Evolutionary conservation across 2,329 filamentous ascomycete genomes (phyloP), one percentile per base, ranked within the genome.

Genomic region (Fusarium falciforme): DNA sequence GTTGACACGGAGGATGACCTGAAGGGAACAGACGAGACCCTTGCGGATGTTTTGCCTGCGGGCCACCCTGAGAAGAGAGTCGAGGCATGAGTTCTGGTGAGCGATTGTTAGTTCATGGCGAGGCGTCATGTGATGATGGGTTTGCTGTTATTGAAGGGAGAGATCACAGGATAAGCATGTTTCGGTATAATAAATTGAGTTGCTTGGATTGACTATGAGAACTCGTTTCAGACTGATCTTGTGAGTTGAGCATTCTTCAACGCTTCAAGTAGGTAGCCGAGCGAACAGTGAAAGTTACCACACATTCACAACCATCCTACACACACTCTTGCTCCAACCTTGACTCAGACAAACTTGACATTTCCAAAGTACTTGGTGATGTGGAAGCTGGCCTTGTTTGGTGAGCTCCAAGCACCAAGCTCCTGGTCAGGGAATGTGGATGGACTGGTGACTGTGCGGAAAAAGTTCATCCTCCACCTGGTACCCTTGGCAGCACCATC

Each of bases 1-100:
- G 90, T 94, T n/a, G 82, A 89, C 1, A 78, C 97, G 6, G 94
- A 96, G 82, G 92, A 95, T 63, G 95, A 98, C 82, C 85, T 98
- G 60, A 91, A 91, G 80, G 95, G 94, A 82, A 94, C 93, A 22
- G 95, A 97, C 79, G 94, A 96, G 88, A 96, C 93, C 0, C 79
- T 92, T 17, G 90, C 89, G 29, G 94, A 97, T 75, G 92, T 97
- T 29, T 52, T 78, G 12, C 76, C 76, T 8, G 44, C 55, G n/a
- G 55, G 57, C 14, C 71, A 68, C 9, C 67, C 38, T 3, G 73
- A 73, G 60, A 78, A 77, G 73, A 64, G 61, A 31, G 61, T 72
- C 38, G 68, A 59, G 38, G 42, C 38, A 38, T 42, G 25, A 7
- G 31, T 12, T 14, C 20, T 5, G 17, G 38, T 14, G 68, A 22